Conservation (phyloP, 495 filamentous ascomycete genomes). For the Aspergillus wentii region DNA sequence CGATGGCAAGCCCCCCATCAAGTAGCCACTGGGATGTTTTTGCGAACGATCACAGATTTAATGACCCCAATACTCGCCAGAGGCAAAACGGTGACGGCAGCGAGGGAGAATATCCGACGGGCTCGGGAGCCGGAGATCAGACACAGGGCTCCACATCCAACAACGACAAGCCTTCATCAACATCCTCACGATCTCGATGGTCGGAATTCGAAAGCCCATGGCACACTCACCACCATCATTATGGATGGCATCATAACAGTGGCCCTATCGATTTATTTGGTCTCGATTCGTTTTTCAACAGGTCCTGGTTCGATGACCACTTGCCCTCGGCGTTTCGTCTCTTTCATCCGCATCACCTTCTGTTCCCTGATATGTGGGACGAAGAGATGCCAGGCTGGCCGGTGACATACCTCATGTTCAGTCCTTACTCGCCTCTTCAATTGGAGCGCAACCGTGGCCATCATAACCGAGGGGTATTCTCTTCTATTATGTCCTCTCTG, state of each 20-base stretch:
- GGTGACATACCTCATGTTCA: slow-evolving; percentile 35
- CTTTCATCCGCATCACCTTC: slow-evolving; percentile 21
- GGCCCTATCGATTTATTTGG: slow-evolving; percentile 20
- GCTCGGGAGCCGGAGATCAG: slow-evolving; percentile 5
- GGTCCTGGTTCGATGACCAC: slow-evolving; percentile 26
- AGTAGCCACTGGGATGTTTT: slow-evolving; percentile 33
- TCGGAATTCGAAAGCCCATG: slow-evolving; percentile 11
- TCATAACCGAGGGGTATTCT: slow-evolving; percentile 27
- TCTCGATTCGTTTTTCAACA: slow-evolving; percentile 32
- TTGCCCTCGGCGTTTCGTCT: slow-evolving; percentile 21
- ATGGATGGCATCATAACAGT: slow-evolving; percentile 7
- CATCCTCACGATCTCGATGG: slow-evolving; percentile 9
- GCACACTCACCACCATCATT: no score
- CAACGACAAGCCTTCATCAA: slow-evolving; percentile 1
- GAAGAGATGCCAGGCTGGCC: slow-evolving; percentile 34
- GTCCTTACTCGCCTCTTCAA: slow-evolving; percentile 48
- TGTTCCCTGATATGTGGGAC: slow-evolving; percentile 25
- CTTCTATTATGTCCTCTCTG: slow-evolving; percentile 33
- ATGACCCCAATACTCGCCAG: slow-evolving; percentile 15
- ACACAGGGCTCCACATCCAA: slow-evolving; percentile 1
- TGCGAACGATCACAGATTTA: slow-evolving; percentile 23
- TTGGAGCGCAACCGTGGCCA: slow-evolving; percentile 34
- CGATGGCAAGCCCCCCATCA: slow-evolving; percentile 23
- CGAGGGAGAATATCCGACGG: slow-evolving; percentile 10
- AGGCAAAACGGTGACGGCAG: slow-evolving; percentile 10